Evolutionary conservation across 495 filamentous ascomycete genomes (phyloP), one percentile per base, ranked within the genome.

Genomic region (Hyphodiscus hymeniophilus): DNA sequence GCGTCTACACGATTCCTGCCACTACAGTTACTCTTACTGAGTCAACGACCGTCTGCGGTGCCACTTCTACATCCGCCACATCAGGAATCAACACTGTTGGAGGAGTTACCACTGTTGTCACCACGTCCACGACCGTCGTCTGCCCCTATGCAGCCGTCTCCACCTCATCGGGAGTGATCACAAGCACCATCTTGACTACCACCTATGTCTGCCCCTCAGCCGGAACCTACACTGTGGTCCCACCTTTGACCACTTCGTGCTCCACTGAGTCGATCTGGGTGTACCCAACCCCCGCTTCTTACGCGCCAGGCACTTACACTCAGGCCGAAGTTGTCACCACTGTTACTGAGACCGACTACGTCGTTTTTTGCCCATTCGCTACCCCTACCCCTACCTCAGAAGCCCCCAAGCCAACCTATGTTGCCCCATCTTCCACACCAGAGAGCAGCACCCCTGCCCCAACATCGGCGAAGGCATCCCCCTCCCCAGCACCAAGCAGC

Each of bases 141-240:
- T 88, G 82, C 77, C 85, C 85, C 30, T 79, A 80, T 54, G 84
- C 83, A 52, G 82, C 81, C 44, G 77, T 80, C 59, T 63, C 68
- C 34, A 82, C 76, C 60, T 67, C 70, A 62, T 59, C 60, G 45
- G 74, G 71, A 57, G 74, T 73, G 56, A 80, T 80, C 32, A 77
- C 74, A 36, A 87, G 79, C 70, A 87, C 75, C 70, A 67, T 85
- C 59, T 76, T 85, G 60, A 73, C 74, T 66, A 80, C 74, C 57
- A 84, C 82, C 58, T 89, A 83, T 64, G 76, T 82, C 57, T 89
- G 85, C 82, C 84, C 87, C 56, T 70, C 70, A 34, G 71, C 85
- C 61, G 85, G 85, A 64, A 89, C 83, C 47, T 90, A 90, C 73
- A 88, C 81, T 61, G 82, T 91, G 57, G 82, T 76, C 55, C 82